phyloP scores from a whole-genome alignment of 2,329 filamentous ascomycete genomes.

The Coccinonectria pachysandricola region DNA sequence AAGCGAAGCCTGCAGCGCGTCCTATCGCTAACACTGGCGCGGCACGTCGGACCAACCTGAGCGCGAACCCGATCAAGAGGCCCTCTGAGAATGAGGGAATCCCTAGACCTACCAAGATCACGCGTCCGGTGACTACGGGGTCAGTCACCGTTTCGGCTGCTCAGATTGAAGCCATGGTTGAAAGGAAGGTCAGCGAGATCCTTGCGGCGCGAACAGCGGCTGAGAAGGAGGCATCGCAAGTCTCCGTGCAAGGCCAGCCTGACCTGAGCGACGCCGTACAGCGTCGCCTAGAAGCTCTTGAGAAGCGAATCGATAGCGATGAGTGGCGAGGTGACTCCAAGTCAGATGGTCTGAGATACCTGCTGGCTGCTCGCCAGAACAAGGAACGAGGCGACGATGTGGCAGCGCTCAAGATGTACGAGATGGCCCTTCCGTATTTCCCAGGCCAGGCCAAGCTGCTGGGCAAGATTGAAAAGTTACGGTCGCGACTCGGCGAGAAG shows the following conservation, averaged over 20 bases:
- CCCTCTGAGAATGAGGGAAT: slow-evolving; percentile 29
- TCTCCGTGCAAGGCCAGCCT: slow-evolving; percentile 25
- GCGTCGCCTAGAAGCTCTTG: slow-evolving; percentile 69
- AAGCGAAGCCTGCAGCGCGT: slow-evolving; percentile 35
- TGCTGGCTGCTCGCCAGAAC: slow-evolving; percentile 87
- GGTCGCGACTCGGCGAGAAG: slow-evolving; percentile 35
- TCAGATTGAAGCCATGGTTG: slow-evolving; percentile 82
- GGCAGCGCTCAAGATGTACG: slow-evolving; percentile 75
- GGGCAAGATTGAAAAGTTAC: slow-evolving; percentile 57
- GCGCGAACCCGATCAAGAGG: slow-evolving; percentile 29
- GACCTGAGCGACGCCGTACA: slow-evolving; percentile 70
- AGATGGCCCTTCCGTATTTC: slow-evolving; percentile 74
- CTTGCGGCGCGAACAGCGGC: slow-evolving; percentile 60
- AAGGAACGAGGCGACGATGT: slow-evolving; percentile 72
- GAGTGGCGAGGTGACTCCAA: slow-evolving; percentile 56
- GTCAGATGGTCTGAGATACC: slow-evolving; percentile 71
- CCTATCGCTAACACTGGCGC: slow-evolving; percentile 25
- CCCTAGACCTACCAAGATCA: slow-evolving; percentile 38
- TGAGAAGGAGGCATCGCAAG: slow-evolving; percentile 25
- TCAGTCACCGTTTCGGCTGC: slow-evolving; percentile 51
- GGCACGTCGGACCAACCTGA: slow-evolving; percentile 23
- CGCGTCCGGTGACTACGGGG: slow-evolving; percentile 15
- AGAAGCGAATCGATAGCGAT: slow-evolving; percentile 67
- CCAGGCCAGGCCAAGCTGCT: slow-evolving; percentile 71
- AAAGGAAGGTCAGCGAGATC: slow-evolving; percentile 84